Percentiles rank a stretch among this genome's conserved stretches.
phyloP scores from a whole-genome alignment of 2,329 filamentous ascomycete species.

The Calcarisporium arbuscula region DNA sequence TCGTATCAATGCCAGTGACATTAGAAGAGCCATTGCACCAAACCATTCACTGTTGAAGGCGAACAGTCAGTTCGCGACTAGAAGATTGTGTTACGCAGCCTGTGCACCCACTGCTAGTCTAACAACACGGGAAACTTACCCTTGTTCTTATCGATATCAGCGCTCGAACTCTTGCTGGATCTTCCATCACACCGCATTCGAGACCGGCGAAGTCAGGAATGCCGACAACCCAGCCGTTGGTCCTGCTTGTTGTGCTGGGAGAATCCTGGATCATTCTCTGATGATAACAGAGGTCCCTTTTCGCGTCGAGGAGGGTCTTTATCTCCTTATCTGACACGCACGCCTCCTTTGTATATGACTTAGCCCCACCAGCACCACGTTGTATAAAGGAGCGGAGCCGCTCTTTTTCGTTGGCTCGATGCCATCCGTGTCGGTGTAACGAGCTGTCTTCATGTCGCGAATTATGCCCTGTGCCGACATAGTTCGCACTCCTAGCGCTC shows the following conservation, averaged over 20 bases:
- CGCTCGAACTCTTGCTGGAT: constrained; percentile 62
- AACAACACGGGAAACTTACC: constrained; percentile 72
- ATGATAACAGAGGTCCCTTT: constrained; percentile 78
- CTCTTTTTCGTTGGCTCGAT: constrained; percentile 68
- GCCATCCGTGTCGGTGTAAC: constrained; percentile 70
- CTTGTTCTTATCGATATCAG: constrained; percentile 65
- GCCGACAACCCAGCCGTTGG: constrained; percentile 68
- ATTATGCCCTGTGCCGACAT: constrained; percentile 52
- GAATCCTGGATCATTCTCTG: too few relatives aligned
- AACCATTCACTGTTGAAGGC: too few relatives aligned
- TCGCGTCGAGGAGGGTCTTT: constrained; percentile 57
- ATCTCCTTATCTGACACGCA: too few relatives aligned
- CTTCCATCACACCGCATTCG: too few relatives aligned
- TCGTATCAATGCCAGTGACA: too few relatives aligned
- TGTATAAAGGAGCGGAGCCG: constrained; percentile 61
- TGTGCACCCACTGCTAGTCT: constrained; percentile 74
- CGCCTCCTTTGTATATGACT: constrained; percentile 64
- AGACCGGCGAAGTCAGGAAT: too few relatives aligned
- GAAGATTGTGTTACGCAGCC: constrained; percentile 79
- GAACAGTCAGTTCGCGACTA: constrained; percentile 77
- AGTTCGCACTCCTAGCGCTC: too few relatives aligned
- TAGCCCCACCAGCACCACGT: constrained; percentile 84
- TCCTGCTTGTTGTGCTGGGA: constrained; percentile 67
- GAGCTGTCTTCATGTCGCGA: constrained; percentile 58
- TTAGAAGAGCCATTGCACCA: too few relatives aligned